phyloP scores from a whole-genome alignment of 1,284 basidiomycete species.

The Malassezia slooffiae region DNA sequence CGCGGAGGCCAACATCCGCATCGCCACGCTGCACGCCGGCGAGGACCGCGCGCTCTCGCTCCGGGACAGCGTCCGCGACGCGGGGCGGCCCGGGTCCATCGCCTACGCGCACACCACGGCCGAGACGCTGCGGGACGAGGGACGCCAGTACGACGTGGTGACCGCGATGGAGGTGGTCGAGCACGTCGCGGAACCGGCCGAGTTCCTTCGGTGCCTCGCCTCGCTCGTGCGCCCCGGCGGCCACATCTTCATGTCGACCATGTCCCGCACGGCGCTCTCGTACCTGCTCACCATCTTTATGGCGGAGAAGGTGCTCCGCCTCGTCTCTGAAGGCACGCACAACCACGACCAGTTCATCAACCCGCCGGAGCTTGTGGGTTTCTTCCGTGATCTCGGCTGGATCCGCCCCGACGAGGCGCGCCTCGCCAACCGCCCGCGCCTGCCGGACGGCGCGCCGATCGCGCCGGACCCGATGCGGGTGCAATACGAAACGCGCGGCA shows the following conservation, averaged over 20 bases:
- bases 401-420: neutral
- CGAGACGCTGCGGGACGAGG: slow-evolving; percentile 54
- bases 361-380: slow-evolving; percentile 72
- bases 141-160: slow-evolving; percentile 69
- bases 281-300: slow-evolving; percentile 81
- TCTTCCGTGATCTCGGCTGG: slow-evolving; percentile 58
- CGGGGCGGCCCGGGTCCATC: slow-evolving; percentile 45
- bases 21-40: slow-evolving; percentile 71
- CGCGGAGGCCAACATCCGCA: slow-evolving; percentile 70
- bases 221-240: slow-evolving; percentile 64
- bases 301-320: slow-evolving; percentile 66
- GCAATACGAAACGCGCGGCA: slow-evolving; percentile 34
- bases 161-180: slow-evolving; percentile 97
- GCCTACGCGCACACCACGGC: slow-evolving; percentile 68
- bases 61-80: neutral
- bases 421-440: neutral
- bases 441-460: neutral
- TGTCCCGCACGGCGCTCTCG: slow-evolving; percentile 80
- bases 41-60: slow-evolving; percentile 55
- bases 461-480: slow-evolving; percentile 22
- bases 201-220: slow-evolving; percentile 52
- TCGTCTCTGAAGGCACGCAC: slow-evolving; percentile 83
- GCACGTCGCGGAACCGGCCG: slow-evolving; percentile 82
- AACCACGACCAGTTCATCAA: slow-evolving; percentile 82
- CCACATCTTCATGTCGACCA: slow-evolving; percentile 89